Evolutionary conservation across 208 protist species (phyloP).

Genomic region (Porcisia deanei): DNA sequence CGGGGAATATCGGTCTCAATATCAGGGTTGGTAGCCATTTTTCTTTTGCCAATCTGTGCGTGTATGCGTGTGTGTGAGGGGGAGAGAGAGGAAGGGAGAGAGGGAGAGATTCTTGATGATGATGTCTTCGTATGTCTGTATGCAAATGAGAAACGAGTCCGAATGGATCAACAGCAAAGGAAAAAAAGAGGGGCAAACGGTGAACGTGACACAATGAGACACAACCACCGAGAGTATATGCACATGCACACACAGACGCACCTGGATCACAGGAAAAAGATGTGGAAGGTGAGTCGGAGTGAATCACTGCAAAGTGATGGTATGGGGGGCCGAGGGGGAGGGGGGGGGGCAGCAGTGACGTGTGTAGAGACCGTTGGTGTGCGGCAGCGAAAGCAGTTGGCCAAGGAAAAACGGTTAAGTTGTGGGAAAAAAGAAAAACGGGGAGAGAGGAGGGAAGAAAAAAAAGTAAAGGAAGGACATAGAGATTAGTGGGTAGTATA

Average conservation of each 20-base stretch:
- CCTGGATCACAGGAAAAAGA: not conserved
- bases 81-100: no score
- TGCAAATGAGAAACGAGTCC: not conserved
- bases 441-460: not conserved
- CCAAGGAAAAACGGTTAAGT: not conserved
- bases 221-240: not conserved
- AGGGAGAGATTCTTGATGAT: no score
- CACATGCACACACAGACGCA: slow-evolving; percentile 6
- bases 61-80: not conserved
- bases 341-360: not conserved
- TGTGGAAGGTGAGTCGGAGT: not conserved
- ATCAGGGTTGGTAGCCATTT: slow-evolving; percentile 89
- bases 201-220: not conserved
- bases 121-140: not conserved
- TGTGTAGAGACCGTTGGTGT: not conserved
- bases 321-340: not conserved
- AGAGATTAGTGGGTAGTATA: not conserved
- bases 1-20: slow-evolving; percentile 87
- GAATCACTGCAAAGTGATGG: not conserved
- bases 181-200: not conserved
- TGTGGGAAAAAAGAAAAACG: not conserved
- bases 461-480: no score
- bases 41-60: not conserved
- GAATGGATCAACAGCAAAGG: not conserved
- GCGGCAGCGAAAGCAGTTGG: not conserved